phyloP scores from a whole-genome alignment of 352 stramenopile genomes.

The Pythium sukuiense region DNA sequence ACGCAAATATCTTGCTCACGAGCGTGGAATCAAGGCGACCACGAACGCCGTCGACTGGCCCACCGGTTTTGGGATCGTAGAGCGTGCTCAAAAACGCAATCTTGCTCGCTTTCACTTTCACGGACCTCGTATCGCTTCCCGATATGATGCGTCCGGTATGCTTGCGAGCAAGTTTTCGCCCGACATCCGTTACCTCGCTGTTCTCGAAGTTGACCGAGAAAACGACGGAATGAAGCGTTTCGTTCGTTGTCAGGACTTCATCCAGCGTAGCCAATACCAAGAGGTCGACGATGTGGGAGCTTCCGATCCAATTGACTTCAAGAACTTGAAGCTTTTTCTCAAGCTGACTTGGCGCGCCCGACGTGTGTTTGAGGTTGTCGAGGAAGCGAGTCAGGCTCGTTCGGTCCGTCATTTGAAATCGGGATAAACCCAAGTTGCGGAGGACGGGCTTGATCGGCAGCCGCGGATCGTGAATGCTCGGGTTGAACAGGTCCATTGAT shows the following conservation, averaged over 20 bases:
- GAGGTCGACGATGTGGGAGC: not conserved
- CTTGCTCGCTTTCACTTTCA: not conserved
- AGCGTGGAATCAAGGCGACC: not conserved
- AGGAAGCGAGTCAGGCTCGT: not conserved
- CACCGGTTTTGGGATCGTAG: not conserved
- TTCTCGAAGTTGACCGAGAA: not conserved
- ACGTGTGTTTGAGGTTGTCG: not conserved
- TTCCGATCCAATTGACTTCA: too few species aligned
- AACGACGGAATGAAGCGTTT: not conserved
- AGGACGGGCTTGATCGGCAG: not conserved
- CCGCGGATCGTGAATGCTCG: not conserved
- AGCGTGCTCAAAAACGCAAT: not conserved
- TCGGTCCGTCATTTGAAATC: not conserved
- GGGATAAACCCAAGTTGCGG: not conserved
- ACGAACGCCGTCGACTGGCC: too few species aligned
- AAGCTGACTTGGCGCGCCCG: not conserved
- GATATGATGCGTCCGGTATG: not conserved
- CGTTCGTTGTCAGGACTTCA: not conserved
- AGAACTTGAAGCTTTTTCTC: not conserved
- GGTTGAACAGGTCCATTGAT: not conserved
- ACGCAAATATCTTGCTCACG: not conserved
- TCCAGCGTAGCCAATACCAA: not conserved
- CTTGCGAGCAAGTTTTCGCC: not conserved
- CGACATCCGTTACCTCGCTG: too few species aligned
- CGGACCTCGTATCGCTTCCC: not conserved